Evolutionary conservation across 805 yeast species (phyloP), one percentile per base, ranked within the genome.

Genomic region (Saccharomycopsis oosterbeekiorum): DNA sequence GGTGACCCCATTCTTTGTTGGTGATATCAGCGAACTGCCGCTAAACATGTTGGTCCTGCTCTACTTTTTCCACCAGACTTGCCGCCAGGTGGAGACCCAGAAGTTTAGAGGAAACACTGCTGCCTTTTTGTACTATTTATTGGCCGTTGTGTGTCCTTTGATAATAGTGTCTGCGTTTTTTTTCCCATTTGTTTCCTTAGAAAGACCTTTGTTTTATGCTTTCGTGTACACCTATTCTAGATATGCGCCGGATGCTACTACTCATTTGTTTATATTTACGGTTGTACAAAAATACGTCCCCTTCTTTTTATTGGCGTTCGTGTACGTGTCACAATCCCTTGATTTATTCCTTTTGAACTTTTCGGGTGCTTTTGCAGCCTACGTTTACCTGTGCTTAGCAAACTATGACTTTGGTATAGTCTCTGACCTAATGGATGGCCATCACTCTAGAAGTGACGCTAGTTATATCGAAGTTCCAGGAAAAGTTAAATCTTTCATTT

Each of bases 301-400:
- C 3, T 24, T 17, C 21, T 15, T 39, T 24, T n/a, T 37, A 4
- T 17, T 53, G 21, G 14, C 50, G 10, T 4, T 21, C 10, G n/a
- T 12, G 15, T 11, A 21, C 10, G 9, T 29, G 6, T 29, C 34
- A 29, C 6, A 29, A 6, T 6, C 34, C 34, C 34, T 29, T 29
- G 34, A 29, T 29, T 3, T 29, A 29, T 29, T 29, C 34, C 34
- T 29, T 29, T 29, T 29, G 34, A 39, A 12, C 14, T 14, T 58
- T n/a, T 37, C 39, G 9, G 60, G 60, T 3, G 2, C 36, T 34
- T 24, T 53, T 41, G 57, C 40, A 5, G 60, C 37, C 10, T 58
- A 51, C 24, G 51, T 58, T 6, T 58, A 58, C 50, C 41, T 26
- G 34, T 53, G 57, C 15, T 15, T 58, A 11, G 50, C 36, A 26